A percentile compares a stretch with the other conserved stretches of the same genome.
phyloP scores from a whole-genome alignment of 2,329 filamentous ascomycete genomes.

The Neospermospora avenae region DNA sequence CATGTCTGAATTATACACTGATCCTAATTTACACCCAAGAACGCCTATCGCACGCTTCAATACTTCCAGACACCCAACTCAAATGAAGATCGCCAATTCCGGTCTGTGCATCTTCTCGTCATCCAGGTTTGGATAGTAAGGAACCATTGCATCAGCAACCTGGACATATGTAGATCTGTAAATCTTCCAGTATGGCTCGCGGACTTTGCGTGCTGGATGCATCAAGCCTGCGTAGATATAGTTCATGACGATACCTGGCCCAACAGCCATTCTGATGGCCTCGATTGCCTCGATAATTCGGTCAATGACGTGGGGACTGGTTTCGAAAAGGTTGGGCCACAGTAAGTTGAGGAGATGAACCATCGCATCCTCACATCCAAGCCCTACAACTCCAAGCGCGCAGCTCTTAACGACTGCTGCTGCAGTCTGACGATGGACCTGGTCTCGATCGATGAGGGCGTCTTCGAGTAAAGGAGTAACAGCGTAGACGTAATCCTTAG shows the following conservation, averaged over 20 bases:
- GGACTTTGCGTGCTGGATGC: constrained; percentile 92
- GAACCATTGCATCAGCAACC: constrained; percentile 89
- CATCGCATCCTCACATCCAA: constrained; percentile 98
- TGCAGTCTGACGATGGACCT: constrained; percentile 95
- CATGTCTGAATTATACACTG: constrained; percentile 5
- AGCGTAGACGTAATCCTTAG: constrained; percentile 98
- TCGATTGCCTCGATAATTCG: constrained; percentile 97
- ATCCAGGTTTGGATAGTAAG: constrained; percentile 86
- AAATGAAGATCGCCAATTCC: constrained; percentile 82
- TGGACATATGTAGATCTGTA: constrained; percentile 98
- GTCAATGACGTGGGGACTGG: constrained; percentile 96
- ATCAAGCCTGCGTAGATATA: constrained; percentile 98
- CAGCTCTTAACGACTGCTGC: constrained; percentile 98
- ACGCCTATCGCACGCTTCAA: background rate
- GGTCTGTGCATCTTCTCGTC: constrained; percentile 76
- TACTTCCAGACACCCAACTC: constrained; percentile 25
- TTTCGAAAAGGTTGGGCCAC: constrained; percentile 97
- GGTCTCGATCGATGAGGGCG: constrained; percentile 94
- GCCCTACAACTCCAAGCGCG: constrained; percentile 91
- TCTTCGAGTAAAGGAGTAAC: constrained; percentile 95
- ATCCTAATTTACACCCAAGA: constrained; percentile 6
- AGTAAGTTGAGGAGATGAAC: constrained; percentile 93
- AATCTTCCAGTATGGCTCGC: constrained; percentile 90
- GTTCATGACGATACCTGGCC: constrained; percentile 90
- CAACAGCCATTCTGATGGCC: constrained; percentile 89